Percentiles rank a stretch among this genome's conserved stretches.
These are phyloP conservation scores for Citrullus colocynthis DNA, from an alignment of 306 rosid genomes.

Conservation along the genomic window DNA sequence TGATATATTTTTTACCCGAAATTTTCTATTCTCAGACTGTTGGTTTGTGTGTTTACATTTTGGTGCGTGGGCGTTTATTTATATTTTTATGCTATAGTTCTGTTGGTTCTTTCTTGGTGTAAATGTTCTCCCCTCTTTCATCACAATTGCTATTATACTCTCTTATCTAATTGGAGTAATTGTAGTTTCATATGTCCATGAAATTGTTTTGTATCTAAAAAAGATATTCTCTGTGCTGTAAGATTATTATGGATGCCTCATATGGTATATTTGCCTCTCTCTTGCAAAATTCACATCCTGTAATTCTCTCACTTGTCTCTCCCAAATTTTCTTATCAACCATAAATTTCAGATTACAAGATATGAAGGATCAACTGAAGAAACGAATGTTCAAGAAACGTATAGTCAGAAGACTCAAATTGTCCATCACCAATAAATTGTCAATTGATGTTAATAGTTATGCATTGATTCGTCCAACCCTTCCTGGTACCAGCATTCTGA, in stretches of 20 bases:
- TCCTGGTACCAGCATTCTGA: slow-evolving; percentile 41
- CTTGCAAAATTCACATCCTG: not conserved
- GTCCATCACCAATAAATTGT: slow-evolving; percentile 46
- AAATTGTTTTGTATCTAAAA: too few species aligned
- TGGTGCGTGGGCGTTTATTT: not conserved
- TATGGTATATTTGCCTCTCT: not conserved
- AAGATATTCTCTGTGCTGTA: not conserved
- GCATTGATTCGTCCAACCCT: slow-evolving; percentile 77
- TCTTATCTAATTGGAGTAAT: too few species aligned
- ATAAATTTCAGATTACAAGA: slow-evolving; percentile 57
- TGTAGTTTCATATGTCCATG: too few species aligned
- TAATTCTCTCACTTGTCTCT: not conserved
- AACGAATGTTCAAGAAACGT: slow-evolving; percentile 86
- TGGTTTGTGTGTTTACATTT: not conserved
- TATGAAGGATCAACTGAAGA: slow-evolving; percentile 84
- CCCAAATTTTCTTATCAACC: not conserved
- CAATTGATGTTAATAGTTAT: slow-evolving; percentile 62
- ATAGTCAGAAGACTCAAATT: slow-evolving; percentile 50
- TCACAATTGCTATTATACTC: too few species aligned
- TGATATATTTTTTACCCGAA: not conserved
- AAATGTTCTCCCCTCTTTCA: too few species aligned
- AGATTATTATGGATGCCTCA: not conserved
- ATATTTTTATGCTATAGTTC: too few species aligned
- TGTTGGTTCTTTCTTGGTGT: too few species aligned
- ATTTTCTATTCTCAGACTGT: not conserved